Percentiles rank a stretch among this genome's conserved stretches.
phyloP scores from a whole-genome alignment of 352 stramenopile genomes.

The Pythium utonaiense region DNA sequence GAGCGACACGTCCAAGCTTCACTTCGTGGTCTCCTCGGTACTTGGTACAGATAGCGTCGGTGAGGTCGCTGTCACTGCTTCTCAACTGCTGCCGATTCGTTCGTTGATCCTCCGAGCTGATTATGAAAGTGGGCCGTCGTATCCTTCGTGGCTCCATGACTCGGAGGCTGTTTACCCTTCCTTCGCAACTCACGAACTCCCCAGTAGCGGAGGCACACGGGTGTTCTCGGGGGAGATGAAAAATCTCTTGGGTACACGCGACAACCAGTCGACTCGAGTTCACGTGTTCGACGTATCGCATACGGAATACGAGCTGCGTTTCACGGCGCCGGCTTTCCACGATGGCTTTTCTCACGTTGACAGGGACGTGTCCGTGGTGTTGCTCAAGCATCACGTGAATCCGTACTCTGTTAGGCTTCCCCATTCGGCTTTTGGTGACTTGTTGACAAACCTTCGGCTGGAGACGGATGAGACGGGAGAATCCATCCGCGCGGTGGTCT shows the following conservation, averaged over 20 bases:
- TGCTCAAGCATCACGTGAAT: slow-evolving; percentile 49
- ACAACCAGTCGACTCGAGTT: background rate
- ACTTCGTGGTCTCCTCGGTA: slow-evolving; percentile 28
- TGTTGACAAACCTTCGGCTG: slow-evolving; percentile 31
- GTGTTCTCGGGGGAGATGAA: slow-evolving; percentile 40
- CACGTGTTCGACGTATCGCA: slow-evolving; percentile 15
- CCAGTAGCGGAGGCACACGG: slow-evolving; percentile 4
- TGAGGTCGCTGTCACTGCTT: slow-evolving; percentile 17
- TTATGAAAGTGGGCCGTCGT: slow-evolving; percentile 8
- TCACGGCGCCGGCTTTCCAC: background rate
- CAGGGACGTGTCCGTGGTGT: background rate
- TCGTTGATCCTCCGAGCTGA: slow-evolving; percentile 29
- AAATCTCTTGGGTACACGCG: slow-evolving; percentile 6
- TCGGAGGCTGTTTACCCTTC: background rate
- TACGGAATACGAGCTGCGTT: slow-evolving; percentile 21
- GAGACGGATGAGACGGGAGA: background rate
- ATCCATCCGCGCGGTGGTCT: slow-evolving; percentile 2
- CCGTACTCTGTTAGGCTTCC: slow-evolving; percentile 45
- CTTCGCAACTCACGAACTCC: background rate
- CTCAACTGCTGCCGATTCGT: slow-evolving; percentile 19
- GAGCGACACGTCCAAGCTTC: slow-evolving; percentile 27
- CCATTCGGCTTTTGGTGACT: slow-evolving; percentile 37
- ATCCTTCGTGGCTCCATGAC: slow-evolving; percentile 31
- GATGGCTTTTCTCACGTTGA: background rate
- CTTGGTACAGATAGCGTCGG: background rate